Conservation (phyloP, 768 basidiomycete species). For the Lactarius trivialis region DNA sequence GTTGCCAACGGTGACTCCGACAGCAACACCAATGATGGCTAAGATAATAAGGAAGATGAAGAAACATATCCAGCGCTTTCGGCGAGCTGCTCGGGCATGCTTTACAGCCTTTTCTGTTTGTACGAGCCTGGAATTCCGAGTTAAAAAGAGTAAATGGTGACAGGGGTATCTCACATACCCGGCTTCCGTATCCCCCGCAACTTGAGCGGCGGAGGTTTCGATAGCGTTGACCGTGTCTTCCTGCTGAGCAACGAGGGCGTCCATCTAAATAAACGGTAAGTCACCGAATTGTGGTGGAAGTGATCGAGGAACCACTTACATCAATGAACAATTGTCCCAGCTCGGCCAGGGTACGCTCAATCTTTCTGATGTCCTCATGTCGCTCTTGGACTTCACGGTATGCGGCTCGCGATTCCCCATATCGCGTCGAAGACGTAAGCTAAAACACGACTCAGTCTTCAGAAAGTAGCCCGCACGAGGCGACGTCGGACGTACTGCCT, state of each 20-base stretch:
- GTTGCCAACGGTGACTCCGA: slow-evolving; percentile 38
- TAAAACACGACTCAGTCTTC: slow-evolving; percentile 26
- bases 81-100: slow-evolving; percentile 62
- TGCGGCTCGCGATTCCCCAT: slow-evolving; percentile 74
- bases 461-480: neutral
- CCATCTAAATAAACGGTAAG: slow-evolving; percentile 50
- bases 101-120: slow-evolving; percentile 63
- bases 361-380: slow-evolving; percentile 76
- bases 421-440: slow-evolving; percentile 73
- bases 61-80: slow-evolving; percentile 86
- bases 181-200: slow-evolving; percentile 60
- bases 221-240: slow-evolving; percentile 64
- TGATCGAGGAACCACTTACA: slow-evolving; percentile 34
- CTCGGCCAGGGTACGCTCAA: slow-evolving; percentile 84
- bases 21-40: slow-evolving; percentile 51
- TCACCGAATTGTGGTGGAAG: neutral
- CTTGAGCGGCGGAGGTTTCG: slow-evolving; percentile 54
- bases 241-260: slow-evolving; percentile 69
- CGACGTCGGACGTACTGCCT: slow-evolving; percentile 50
- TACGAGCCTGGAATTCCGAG: slow-evolving; percentile 37
- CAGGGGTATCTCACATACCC: slow-evolving; percentile 44
- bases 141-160: neutral
- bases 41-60: slow-evolving; percentile 49
- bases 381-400: slow-evolving; percentile 86
- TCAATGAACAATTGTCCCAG: slow-evolving; percentile 85